Evolutionary conservation across 164 flowering plant genomes (phyloP).

Genomic region (Magnolia officinalis): DNA sequence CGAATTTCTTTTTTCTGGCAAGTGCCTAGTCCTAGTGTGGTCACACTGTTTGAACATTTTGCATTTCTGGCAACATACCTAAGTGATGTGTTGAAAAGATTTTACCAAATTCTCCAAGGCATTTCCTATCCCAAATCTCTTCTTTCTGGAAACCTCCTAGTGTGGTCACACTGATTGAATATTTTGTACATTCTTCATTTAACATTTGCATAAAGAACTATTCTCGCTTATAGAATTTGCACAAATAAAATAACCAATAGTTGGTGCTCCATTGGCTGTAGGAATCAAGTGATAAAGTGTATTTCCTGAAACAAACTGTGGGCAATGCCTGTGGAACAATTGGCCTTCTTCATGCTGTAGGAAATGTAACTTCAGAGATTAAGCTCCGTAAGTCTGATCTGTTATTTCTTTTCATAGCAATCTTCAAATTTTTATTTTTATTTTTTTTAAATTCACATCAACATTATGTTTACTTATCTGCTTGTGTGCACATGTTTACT

Average conservation of each 20-base stretch:
- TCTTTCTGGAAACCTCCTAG: too few species aligned
- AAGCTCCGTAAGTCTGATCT: conserved; percentile 49
- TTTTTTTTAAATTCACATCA: not conserved
- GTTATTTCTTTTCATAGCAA: not conserved
- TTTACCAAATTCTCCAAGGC: too few species aligned
- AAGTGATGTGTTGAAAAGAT: too few species aligned
- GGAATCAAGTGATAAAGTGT: conserved; percentile 56
- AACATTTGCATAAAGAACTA: not conserved
- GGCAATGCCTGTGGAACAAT: conserved; percentile 99
- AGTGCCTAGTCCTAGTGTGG: too few species aligned
- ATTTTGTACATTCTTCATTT: too few species aligned
- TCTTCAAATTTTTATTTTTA: too few species aligned
- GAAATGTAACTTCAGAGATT: conserved; percentile 75
- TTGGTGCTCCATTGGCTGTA: conserved; percentile 23
- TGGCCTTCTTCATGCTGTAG: conserved; percentile 97
- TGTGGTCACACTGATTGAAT: too few species aligned
- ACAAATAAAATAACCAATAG: not conserved
- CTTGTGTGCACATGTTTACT: not conserved
- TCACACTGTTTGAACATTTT: too few species aligned
- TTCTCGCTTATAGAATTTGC: conserved; percentile 3
- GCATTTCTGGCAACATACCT: too few species aligned
- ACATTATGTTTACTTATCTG: not conserved
- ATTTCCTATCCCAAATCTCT: too few species aligned
- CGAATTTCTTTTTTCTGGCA: too few species aligned
- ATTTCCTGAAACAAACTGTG: conserved; percentile 92